phyloP scores from a whole-genome alignment of 73 alveolate species.

The Paramecium primaurelia region DNA sequence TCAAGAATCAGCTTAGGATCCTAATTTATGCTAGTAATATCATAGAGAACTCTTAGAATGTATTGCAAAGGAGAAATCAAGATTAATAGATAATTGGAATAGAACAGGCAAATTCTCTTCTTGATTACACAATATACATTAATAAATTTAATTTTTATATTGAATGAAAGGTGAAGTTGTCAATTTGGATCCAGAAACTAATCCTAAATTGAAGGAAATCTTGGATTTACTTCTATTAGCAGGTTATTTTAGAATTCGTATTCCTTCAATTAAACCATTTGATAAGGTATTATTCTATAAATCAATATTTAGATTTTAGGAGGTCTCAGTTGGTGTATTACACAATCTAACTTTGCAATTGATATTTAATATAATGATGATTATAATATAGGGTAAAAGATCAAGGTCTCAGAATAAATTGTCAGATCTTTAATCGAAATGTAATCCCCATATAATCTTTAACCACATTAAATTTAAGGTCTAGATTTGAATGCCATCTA shows the following conservation, averaged over 20 bases:
- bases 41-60: slow-evolving; percentile 25
- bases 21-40: not conserved
- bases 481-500: slow-evolving; percentile 84
- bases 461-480: slow-evolving; percentile 93
- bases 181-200: slow-evolving; percentile 50
- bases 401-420: slow-evolving; percentile 89
- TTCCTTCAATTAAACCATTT: slow-evolving; percentile 85
- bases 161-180: not conserved
- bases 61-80: not conserved
- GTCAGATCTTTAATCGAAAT: slow-evolving; percentile 81
- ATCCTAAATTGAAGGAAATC: slow-evolving; percentile 71
- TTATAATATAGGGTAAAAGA: slow-evolving; percentile 89
- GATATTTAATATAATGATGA: slow-evolving; percentile 96
- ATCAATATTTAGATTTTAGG: slow-evolving; percentile 76
- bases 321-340: slow-evolving; percentile 95
- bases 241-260: slow-evolving; percentile 96
- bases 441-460: slow-evolving; percentile 88
- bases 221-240: slow-evolving; percentile 90
- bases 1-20: not conserved
- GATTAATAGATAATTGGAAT: not conserved
- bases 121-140: not conserved
- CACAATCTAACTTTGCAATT: slow-evolving; percentile 90
- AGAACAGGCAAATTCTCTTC: slow-evolving; percentile 36
- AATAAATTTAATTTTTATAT: not conserved
- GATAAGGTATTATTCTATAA: slow-evolving; percentile 74